These are phyloP conservation scores for Fusarium sp. DNA, from an alignment of 2,329 filamentous ascomycete genomes.

Conservation along the genomic window DNA sequence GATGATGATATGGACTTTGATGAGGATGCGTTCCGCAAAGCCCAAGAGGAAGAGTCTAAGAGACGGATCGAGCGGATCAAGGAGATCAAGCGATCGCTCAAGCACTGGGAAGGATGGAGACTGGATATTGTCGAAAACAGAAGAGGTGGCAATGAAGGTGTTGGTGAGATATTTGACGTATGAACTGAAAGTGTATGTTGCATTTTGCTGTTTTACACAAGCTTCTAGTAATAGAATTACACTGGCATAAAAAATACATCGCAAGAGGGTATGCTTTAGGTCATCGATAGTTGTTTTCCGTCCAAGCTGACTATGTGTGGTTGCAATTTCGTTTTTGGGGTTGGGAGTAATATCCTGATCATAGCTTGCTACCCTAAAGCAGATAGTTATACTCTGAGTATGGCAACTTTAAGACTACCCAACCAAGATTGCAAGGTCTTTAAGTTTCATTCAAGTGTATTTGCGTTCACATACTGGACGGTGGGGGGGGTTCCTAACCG, in stretches of 20 bases:
- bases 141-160: slow-evolving; percentile 68
- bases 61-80: slow-evolving; percentile 72
- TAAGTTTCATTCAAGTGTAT: neutral
- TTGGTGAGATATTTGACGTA: slow-evolving; percentile 75
- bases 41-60: slow-evolving; percentile 72
- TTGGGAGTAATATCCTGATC: neutral
- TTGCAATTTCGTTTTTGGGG: neutral
- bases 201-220: neutral
- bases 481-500: too few species aligned
- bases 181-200: slow-evolving; percentile 50
- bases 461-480: too few species aligned
- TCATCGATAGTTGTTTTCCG: slow-evolving; percentile 14
- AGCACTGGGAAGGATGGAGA: slow-evolving; percentile 77
- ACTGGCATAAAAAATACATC: slow-evolving; percentile 23
- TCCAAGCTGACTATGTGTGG: neutral
- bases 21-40: slow-evolving; percentile 73
- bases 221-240: slow-evolving; percentile 23
- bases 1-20: slow-evolving; percentile 75
- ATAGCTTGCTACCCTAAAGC: slow-evolving; percentile 7
- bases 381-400: neutral
- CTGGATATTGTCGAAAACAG: slow-evolving; percentile 73
- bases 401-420: too few species aligned
- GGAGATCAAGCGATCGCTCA: slow-evolving; percentile 72
- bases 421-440: neutral
- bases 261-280: slow-evolving; percentile 7